These are phyloP conservation scores for Hydnomerulius pinastri DNA, from an alignment of 768 basidiomycete species.

Conservation along the genomic window DNA sequence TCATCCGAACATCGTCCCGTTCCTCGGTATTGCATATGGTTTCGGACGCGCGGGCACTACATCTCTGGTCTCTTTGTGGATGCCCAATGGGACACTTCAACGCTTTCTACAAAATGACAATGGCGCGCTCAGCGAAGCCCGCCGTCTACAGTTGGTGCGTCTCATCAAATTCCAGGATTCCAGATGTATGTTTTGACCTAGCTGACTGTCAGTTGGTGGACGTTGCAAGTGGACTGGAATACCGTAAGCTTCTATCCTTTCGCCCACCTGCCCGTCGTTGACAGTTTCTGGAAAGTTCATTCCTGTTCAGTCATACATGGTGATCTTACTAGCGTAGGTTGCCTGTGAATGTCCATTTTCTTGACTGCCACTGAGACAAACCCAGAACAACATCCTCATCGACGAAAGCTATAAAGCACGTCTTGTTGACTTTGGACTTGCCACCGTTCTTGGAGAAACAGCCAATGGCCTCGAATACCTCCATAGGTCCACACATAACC, in stretches of 20 bases:
- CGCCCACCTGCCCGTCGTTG: not conserved
- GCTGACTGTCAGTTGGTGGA: constrained; percentile 2
- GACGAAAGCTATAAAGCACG: constrained; percentile 38
- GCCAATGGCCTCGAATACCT: constrained; percentile 32
- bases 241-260: not conserved
- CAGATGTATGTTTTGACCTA: not conserved
- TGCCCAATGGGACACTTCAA: constrained; percentile 18
- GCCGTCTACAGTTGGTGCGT: not conserved
- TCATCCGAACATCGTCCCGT: constrained; percentile 23
- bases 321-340: constrained; percentile 27
- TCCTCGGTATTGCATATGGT: constrained; percentile 21
- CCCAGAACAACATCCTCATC: constrained; percentile 31
- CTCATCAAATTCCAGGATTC: not conserved
- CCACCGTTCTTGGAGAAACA: constrained; percentile 37
- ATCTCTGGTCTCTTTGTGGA: constrained; percentile 25
- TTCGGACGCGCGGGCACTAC: constrained; percentile 16
- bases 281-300: constrained; percentile 1
- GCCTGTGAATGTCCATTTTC: not conserved
- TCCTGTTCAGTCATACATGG: constrained; percentile 16
- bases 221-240: constrained; percentile 4
- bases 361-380: not conserved
- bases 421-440: constrained; percentile 47
- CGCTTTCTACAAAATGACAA: constrained; percentile 9
- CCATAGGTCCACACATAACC: constrained; percentile 24
- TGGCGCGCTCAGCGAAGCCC: not conserved